Conservation (phyloP, 1,139 yeast species). For the Diutina catenulata region DNA sequence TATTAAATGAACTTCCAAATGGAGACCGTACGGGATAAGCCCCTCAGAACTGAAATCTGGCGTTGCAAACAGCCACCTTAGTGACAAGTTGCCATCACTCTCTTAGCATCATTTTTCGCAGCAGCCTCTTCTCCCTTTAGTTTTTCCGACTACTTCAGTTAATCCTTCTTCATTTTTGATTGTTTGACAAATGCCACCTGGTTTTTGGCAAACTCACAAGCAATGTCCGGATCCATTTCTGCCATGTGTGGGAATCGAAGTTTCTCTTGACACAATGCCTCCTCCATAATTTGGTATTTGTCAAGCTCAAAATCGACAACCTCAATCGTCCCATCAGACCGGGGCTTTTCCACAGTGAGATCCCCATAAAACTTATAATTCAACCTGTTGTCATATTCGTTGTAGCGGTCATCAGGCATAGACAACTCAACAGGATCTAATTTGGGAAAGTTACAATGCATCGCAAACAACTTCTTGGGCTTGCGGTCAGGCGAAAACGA, state of each 20-base stretch:
- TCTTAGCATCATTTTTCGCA: too few species aligned
- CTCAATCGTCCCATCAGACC: background rate
- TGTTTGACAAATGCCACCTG: slow-evolving; percentile 1
- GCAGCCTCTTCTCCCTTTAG: too few species aligned
- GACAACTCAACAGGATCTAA: slow-evolving; percentile 1
- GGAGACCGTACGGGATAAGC: too few species aligned
- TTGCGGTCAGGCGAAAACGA: background rate
- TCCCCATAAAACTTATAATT: slow-evolving; percentile 2
- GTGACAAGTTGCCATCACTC: too few species aligned
- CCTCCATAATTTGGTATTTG: background rate
- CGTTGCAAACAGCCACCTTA: too few species aligned
- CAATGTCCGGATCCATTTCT: background rate
- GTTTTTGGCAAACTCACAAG: slow-evolving; percentile 3
- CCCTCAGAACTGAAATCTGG: too few species aligned
- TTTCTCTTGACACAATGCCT: background rate
- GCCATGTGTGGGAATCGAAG: background rate
- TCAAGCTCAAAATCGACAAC: slow-evolving; percentile 1
- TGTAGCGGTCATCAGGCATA: background rate
- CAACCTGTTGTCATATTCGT: background rate
- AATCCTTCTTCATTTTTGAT: too few species aligned
- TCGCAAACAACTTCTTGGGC: slow-evolving; percentile 1
- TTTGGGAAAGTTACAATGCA: slow-evolving; percentile 5
- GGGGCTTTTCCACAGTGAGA: background rate
- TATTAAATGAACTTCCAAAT: too few species aligned
- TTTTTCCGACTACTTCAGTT: too few species aligned